A percentile compares a stretch with the other conserved stretches of the same genome.
These are phyloP conservation scores for Ascobolus immersus DNA, from an alignment of 495 filamentous ascomycete genomes.

Conservation along the genomic window DNA sequence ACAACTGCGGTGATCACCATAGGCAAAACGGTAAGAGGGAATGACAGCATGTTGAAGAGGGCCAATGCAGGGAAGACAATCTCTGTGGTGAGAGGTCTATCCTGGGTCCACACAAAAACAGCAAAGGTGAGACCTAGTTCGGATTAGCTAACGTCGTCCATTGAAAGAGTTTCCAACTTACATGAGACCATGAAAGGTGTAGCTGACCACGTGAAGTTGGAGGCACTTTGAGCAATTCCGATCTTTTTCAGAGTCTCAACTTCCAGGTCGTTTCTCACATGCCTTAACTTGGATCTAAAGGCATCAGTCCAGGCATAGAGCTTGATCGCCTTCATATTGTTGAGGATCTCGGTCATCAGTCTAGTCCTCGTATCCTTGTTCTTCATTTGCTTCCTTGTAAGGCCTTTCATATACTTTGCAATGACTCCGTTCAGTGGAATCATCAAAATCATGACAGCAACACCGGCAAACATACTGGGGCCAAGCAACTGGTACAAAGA, in stretches of 20 bases:
- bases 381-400: slow-evolving; percentile 95
- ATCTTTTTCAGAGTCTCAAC: slow-evolving; percentile 89
- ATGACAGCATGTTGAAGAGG: slow-evolving; percentile 35
- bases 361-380: slow-evolving; percentile 90
- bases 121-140: slow-evolving; percentile 49
- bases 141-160: neutral
- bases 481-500: slow-evolving; percentile 88
- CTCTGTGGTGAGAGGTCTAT: slow-evolving; percentile 63
- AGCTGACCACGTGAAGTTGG: slow-evolving; percentile 98
- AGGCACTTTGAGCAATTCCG: slow-evolving; percentile 72
- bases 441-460: slow-evolving; percentile 91
- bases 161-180: slow-evolving; percentile 4
- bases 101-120: slow-evolving; percentile 65
- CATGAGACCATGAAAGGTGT: slow-evolving; percentile 97
- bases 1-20: slow-evolving; percentile 96
- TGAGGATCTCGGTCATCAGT: slow-evolving; percentile 89
- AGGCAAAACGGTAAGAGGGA: slow-evolving; percentile 78
- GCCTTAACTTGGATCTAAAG: slow-evolving; percentile 91
- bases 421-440: slow-evolving; percentile 89
- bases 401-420: slow-evolving; percentile 70
- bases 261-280: slow-evolving; percentile 84
- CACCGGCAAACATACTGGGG: slow-evolving; percentile 83
- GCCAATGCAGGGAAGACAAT: slow-evolving; percentile 85
- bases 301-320: slow-evolving; percentile 92
- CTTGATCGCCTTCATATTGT: slow-evolving; percentile 99